phyloP scores from a whole-genome alignment of 345 rosid species.

The Balakata baccata region DNA sequence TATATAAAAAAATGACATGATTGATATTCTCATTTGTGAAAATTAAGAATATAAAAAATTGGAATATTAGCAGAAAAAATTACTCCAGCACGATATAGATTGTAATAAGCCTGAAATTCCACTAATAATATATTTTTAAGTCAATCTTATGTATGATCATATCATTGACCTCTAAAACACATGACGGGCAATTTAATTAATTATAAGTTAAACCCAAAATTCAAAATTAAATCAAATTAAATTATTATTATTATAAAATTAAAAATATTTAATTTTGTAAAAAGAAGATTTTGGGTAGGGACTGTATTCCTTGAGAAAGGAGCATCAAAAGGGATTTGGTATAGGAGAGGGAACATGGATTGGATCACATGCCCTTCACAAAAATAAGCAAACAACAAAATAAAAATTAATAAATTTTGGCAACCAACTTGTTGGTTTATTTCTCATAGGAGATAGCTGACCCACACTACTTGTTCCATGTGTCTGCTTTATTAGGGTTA shows the following conservation, averaged over 20 bases:
- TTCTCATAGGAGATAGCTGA: constrained; percentile 48
- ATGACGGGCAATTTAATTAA: not conserved
- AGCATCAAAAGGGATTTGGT: constrained; percentile 41
- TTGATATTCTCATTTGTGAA: not conserved
- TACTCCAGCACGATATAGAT: no score
- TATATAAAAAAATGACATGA: no score
- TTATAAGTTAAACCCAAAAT: no score
- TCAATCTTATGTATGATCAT: constrained; percentile 47
- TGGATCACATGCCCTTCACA: constrained; percentile 56
- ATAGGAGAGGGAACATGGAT: constrained; percentile 43
- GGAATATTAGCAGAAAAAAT: not conserved
- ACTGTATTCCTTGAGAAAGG: constrained; percentile 37
- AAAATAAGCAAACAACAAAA: constrained; percentile 37
- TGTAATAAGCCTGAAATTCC: constrained; percentile 17
- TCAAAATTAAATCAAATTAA: no score
- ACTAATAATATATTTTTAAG: constrained; percentile 15
- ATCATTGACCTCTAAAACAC: constrained; percentile 35
- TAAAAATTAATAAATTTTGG: constrained; percentile 37
- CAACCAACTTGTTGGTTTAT: constrained; percentile 76
- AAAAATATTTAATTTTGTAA: not conserved
- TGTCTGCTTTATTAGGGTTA: constrained; percentile 51
- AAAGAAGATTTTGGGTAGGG: not conserved
- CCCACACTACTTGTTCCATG: constrained; percentile 42
- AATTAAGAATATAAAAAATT: no score
- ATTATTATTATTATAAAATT: no score